Base-by-base conservation (phyloP, 306 rosid species). In the Gastrolobium bilobum region DNA sequence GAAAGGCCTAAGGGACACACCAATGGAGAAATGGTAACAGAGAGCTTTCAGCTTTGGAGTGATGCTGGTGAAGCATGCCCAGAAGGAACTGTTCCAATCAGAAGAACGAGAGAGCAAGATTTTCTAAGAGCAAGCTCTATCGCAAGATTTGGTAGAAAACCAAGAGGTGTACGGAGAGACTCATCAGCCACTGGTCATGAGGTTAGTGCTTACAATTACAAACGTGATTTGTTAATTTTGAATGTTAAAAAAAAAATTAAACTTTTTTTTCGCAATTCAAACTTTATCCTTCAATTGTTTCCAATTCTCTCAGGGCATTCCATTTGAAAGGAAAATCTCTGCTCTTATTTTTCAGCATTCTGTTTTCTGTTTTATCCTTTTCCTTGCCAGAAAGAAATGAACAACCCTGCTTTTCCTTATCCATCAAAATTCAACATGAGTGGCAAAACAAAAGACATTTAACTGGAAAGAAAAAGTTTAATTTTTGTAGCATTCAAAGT, bases 111-210 rank as follows among this genome's bases (percentile, higher is more conserved):
- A 33, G 92, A 96, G 15, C 44, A 86, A 68, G 99, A 96, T 81
- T 67, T 96, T 83, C 87, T 91, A 11, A 71, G 98, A 86, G 97
- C 98, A 75, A 91, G 86, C 47, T 96, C 99, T 29, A 33, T 90
- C 14, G 33, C 83, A 68, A 83, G 91, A 66, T 96, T 86, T 80
- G 96, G 98, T 68, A 91, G 92, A 88, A 96, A 96, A 78, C 90
- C 93, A 51, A 88, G 91, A 86, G 14, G 51, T 7, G 91, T 87
- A n/a, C 64, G 97, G 75, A 90, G 97, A 86, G 98, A 96, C 80
- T 93, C 99, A 10, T 13, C 94, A 6, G 94, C 93, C 68, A 73
- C 59, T 61, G 99, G 99, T 53, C 99, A 96, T 82, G 98, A 96
- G 99, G 99, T 96, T 81, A 38, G 89, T 68, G 11, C 4, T 40